Conservation (phyloP, 768 basidiomycete genomes). For the Cystofilobasidium ferigula region DNA sequence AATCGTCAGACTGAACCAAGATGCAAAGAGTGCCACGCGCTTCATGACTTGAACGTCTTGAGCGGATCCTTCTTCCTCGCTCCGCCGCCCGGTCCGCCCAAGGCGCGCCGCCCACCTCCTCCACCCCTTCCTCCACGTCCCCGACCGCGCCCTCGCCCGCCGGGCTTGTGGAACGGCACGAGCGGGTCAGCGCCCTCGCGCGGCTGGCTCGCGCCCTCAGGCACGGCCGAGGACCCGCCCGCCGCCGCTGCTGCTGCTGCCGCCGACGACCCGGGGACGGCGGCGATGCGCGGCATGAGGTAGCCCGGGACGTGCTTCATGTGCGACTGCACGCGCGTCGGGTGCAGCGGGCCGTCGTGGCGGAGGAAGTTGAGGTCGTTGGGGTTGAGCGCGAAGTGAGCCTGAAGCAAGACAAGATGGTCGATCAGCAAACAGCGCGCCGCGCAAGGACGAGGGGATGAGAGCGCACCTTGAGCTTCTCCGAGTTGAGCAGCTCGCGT, state of each 20-base stretch:
- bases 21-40: too few relatives aligned
- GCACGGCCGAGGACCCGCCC: background rate
- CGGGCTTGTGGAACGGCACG: slow-evolving; percentile 25
- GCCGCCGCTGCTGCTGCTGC: background rate
- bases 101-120: slow-evolving; percentile 9
- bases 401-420: slow-evolving; percentile 44
- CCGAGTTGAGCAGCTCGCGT: slow-evolving; percentile 83
- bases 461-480: slow-evolving; percentile 78
- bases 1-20: too few relatives aligned
- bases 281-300: slow-evolving; percentile 67
- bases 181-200: slow-evolving; percentile 17
- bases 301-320: slow-evolving; percentile 95
- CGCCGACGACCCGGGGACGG: slow-evolving; percentile 45
- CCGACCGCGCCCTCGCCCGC: slow-evolving; percentile 14
- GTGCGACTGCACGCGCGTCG: slow-evolving; percentile 76
- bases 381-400: slow-evolving; percentile 96
- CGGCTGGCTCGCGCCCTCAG: slow-evolving; percentile 3
- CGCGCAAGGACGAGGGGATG: background rate
- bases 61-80: slow-evolving; percentile 25
- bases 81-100: slow-evolving; percentile 16
- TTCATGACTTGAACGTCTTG: slow-evolving; percentile 24
- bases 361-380: slow-evolving; percentile 80
- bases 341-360: slow-evolving; percentile 89
- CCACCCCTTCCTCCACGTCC: slow-evolving; percentile 25
- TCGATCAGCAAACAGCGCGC: slow-evolving; percentile 2